A percentile compares a stretch with the other conserved stretches of the same genome.
Evolutionary conservation across 176 grass and related monocot genomes (phyloP).

Genomic region (Hsuehochloa calcarea): DNA sequence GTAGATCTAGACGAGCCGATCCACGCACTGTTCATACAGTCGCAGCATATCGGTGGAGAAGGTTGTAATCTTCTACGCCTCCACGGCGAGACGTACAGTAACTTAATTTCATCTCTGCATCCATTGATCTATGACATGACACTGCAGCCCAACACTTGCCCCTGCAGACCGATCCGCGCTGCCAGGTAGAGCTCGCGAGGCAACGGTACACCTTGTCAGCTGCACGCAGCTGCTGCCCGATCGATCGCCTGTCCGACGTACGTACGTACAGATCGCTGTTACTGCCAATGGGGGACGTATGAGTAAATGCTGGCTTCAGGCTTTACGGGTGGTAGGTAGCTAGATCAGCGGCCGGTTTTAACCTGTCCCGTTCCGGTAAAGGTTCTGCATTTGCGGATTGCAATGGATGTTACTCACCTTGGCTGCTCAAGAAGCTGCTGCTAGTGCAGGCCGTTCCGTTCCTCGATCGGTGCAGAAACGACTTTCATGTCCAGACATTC

Average conservation of each 20-base stretch:
- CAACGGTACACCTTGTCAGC: neutral
- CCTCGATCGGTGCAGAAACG: neutral
- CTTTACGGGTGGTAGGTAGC: constrained; percentile 16
- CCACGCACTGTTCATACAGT: neutral
- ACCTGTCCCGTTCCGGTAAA: neutral
- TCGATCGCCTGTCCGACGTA: neutral
- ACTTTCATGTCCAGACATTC: neutral
- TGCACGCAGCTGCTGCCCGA: neutral
- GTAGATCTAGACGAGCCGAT: neutral
- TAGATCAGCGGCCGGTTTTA: neutral
- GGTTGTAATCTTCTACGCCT: constrained; percentile 12
- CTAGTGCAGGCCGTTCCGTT: neutral
- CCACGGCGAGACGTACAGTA: neutral
- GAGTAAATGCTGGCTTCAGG: constrained; percentile 14
- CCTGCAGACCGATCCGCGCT: neutral
- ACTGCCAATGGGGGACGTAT: neutral
- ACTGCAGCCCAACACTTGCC: neutral
- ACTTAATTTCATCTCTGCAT: neutral
- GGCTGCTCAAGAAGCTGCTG: neutral
- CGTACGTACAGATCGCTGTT: neutral
- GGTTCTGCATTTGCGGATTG: neutral
- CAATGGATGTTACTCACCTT: neutral
- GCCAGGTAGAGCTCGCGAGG: constrained; percentile 3
- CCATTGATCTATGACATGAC: neutral
- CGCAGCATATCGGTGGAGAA: neutral